Percentiles rank a stretch among this genome's conserved stretches.
Evolutionary conservation across 169 alveolate species (phyloP).

Genomic region (Cryptosporidium ubiquitum): DNA sequence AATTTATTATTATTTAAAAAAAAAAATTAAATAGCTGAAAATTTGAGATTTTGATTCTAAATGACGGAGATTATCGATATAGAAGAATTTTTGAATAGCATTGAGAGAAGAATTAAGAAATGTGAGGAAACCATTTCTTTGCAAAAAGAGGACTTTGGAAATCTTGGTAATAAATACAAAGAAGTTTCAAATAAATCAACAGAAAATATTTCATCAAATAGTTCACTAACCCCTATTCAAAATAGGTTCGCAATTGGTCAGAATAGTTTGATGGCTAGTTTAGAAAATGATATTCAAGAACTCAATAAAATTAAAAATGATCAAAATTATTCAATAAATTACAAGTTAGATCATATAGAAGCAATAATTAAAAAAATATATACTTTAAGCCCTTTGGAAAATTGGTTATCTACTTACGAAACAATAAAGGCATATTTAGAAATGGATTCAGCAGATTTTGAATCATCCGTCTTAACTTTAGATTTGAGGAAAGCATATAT

Average conservation of each 20-base stretch:
- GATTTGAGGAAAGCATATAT: slow-evolving; percentile 67
- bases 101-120: slow-evolving; percentile 33
- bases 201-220: neutral
- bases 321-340: slow-evolving; percentile 1
- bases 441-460: slow-evolving; percentile 72
- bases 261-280: slow-evolving; percentile 31
- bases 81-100: slow-evolving; percentile 10
- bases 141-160: neutral
- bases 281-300: slow-evolving; percentile 47
- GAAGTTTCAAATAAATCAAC: neutral
- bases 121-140: slow-evolving; percentile 29
- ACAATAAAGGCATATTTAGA: slow-evolving; percentile 62
- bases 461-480: slow-evolving; percentile 52
- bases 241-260: slow-evolving; percentile 50
- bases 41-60: neutral
- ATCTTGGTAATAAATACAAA: neutral
- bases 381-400: slow-evolving; percentile 65
- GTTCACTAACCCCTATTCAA: neutral
- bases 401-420: slow-evolving; percentile 50
- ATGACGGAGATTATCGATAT: slow-evolving; percentile 12
- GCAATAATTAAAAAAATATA: slow-evolving; percentile 34
- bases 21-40: neutral
- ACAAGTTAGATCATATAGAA: slow-evolving; percentile 64
- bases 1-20: neutral
- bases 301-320: slow-evolving; percentile 19